Conservation (phyloP, 345 rosid genomes). For the Eutrema heterophyllum region DNA sequence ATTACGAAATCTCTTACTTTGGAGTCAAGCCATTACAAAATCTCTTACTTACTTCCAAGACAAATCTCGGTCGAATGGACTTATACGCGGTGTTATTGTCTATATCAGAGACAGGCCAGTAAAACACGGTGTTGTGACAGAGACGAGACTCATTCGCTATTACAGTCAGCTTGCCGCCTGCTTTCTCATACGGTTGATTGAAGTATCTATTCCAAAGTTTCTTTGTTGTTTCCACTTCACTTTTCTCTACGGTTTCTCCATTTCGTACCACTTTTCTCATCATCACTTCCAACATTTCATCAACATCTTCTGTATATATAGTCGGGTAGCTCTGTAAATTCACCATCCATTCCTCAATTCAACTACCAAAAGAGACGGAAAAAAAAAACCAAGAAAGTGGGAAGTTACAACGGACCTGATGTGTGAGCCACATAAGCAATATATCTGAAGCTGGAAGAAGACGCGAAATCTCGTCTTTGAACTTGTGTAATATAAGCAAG, state of each 20-base stretch:
- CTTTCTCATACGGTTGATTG: slow-evolving; percentile 78
- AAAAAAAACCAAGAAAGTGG: not conserved
- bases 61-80: slow-evolving; percentile 67
- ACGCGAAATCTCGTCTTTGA: slow-evolving; percentile 37
- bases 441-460: slow-evolving; percentile 70
- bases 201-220: slow-evolving; percentile 59
- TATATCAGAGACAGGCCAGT: slow-evolving; percentile 64
- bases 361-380: not conserved
- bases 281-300: slow-evolving; percentile 41
- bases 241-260: slow-evolving; percentile 46
- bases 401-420: slow-evolving; percentile 43
- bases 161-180: slow-evolving; percentile 54
- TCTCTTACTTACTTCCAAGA: slow-evolving; percentile 51
- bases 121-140: slow-evolving; percentile 36
- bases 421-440: slow-evolving; percentile 76
- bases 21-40: not conserved
- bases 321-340: slow-evolving; percentile 69
- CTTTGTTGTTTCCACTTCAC: slow-evolving; percentile 49
- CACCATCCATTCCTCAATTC: not conserved
- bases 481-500: slow-evolving; percentile 47
- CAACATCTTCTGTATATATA: slow-evolving; percentile 63
- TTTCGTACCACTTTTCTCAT: slow-evolving; percentile 40
- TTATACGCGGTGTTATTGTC: slow-evolving; percentile 72
- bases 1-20: not conserved
- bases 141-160: slow-evolving; percentile 24